Evolutionary conservation across 1,284 basidiomycete genomes (phyloP).

Genomic region (Apiotrichum veenhuisii): DNA sequence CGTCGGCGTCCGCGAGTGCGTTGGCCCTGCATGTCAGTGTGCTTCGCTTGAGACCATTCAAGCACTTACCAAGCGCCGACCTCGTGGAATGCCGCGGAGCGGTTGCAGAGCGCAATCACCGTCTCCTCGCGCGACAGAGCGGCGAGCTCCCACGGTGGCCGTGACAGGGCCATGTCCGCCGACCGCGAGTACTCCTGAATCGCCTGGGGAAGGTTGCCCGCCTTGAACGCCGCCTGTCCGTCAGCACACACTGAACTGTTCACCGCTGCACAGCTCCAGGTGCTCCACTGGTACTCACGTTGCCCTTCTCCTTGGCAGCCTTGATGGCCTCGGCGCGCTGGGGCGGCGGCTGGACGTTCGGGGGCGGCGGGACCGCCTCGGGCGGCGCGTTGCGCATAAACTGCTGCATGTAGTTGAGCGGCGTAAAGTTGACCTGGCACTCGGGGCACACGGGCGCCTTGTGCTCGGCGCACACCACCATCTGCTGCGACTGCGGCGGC

Average conservation of each 20-base stretch:
- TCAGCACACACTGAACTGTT: conserved; percentile 1
- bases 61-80: conserved; percentile 57
- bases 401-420: conserved; percentile 65
- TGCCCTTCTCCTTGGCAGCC: conserved; percentile 82
- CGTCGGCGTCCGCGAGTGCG: conserved; percentile 86
- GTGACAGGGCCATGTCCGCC: conserved; percentile 71
- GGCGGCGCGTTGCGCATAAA: conserved; percentile 64
- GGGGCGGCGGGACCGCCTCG: conserved; percentile 71
- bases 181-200: conserved; percentile 80
- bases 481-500: conserved; percentile 28
- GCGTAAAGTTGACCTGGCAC: conserved; percentile 66
- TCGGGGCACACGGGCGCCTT: conserved; percentile 64
- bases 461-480: conserved; percentile 60
- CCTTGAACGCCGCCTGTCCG: conserved; percentile 68
- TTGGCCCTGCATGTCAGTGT: conserved; percentile 53
- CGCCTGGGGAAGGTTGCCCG: conserved; percentile 67
- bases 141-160: conserved; percentile 86
- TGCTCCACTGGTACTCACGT: conserved; percentile 55
- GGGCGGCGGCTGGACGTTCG: conserved; percentile 61
- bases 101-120: conserved; percentile 81
- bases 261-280: not conserved
- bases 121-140: conserved; percentile 83
- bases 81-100: conserved; percentile 79
- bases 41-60: not conserved
- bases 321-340: conserved; percentile 69